Evolutionary conservation across 768 basidiomycete species (phyloP).

Genomic region (Boletus vinaceobasis): DNA sequence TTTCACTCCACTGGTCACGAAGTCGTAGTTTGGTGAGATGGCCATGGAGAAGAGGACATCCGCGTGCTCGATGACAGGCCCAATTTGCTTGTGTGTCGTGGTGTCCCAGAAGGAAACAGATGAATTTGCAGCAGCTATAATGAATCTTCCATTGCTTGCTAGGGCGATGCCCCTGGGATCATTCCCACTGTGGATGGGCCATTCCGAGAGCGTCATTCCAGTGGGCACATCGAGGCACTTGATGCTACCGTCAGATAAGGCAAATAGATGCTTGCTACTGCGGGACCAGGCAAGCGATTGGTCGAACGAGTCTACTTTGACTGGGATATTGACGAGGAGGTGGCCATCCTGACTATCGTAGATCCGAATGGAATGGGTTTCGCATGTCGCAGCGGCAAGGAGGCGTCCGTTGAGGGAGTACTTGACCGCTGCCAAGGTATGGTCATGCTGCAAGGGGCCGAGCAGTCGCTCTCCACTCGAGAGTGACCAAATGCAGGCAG

Average conservation of each 20-base stretch:
- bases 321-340: neutral
- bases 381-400: slow-evolving; percentile 7
- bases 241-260: neutral
- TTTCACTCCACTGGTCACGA: neutral
- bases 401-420: slow-evolving; percentile 7
- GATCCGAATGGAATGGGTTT: neutral
- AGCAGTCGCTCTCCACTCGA: slow-evolving; percentile 1
- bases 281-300: slow-evolving; percentile 9
- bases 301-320: neutral
- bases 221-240: neutral
- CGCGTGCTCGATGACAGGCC: slow-evolving; percentile 2
- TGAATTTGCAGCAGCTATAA: neutral
- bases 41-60: slow-evolving; percentile 1
- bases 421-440: slow-evolving; percentile 5
- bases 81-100: slow-evolving; percentile 1
- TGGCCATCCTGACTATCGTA: neutral
- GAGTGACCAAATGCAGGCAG: slow-evolving; percentile 1
- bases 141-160: slow-evolving; percentile 7
- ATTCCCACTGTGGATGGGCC: neutral
- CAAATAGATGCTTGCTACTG: slow-evolving; percentile 2
- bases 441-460: neutral
- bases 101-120: slow-evolving; percentile 14
- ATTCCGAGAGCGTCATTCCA: neutral
- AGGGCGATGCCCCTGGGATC: neutral
- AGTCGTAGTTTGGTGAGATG: slow-evolving; percentile 5